These are phyloP conservation scores for Thelephora terrestris DNA, from an alignment of 1,284 basidiomycete species.

Conservation along the genomic window DNA sequence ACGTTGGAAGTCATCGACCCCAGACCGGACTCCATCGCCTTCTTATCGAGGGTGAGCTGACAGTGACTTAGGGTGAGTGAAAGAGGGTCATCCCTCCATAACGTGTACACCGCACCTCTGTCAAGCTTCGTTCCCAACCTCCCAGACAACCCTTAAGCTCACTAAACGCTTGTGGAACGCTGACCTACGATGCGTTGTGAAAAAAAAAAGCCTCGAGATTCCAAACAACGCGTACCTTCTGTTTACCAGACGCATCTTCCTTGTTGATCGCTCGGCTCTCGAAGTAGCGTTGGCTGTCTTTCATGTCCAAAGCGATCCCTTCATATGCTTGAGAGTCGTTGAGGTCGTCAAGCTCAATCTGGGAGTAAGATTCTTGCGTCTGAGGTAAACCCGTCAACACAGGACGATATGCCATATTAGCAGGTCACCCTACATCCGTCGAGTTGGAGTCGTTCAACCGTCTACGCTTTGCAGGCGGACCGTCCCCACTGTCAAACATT, in stretches of 20 bases:
- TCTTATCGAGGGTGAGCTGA: slow-evolving; percentile 50
- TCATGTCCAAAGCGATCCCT: slow-evolving; percentile 79
- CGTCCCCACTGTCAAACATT: slow-evolving; percentile 38
- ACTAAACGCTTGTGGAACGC: slow-evolving; percentile 34
- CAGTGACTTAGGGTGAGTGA: neutral
- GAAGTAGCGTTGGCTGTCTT: slow-evolving; percentile 69
- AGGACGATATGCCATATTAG: neutral
- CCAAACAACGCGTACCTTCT: slow-evolving; percentile 24
- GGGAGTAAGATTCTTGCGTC: slow-evolving; percentile 42
- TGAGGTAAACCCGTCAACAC: slow-evolving; percentile 1
- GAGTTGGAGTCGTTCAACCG: slow-evolving; percentile 31
- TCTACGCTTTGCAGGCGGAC: slow-evolving; percentile 47
- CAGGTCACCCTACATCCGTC: slow-evolving; percentile 18
- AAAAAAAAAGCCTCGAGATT: too few relatives aligned
- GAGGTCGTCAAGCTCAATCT: slow-evolving; percentile 85
- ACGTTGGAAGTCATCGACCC: slow-evolving; percentile 74
- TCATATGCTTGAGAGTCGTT: slow-evolving; percentile 51
- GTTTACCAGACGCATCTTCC: slow-evolving; percentile 19
- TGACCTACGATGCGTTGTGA: slow-evolving; percentile 20
- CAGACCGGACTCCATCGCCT: slow-evolving; percentile 56
- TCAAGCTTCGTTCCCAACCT: slow-evolving; percentile 50
- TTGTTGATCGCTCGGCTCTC: slow-evolving; percentile 43
- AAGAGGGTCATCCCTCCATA: too few relatives aligned
- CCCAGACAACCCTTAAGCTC: slow-evolving; percentile 36
- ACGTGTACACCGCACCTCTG: slow-evolving; percentile 33